These are phyloP conservation scores for Neurospora sp. DNA, from an alignment of 495 filamentous ascomycete genomes.

Conservation along the genomic window DNA sequence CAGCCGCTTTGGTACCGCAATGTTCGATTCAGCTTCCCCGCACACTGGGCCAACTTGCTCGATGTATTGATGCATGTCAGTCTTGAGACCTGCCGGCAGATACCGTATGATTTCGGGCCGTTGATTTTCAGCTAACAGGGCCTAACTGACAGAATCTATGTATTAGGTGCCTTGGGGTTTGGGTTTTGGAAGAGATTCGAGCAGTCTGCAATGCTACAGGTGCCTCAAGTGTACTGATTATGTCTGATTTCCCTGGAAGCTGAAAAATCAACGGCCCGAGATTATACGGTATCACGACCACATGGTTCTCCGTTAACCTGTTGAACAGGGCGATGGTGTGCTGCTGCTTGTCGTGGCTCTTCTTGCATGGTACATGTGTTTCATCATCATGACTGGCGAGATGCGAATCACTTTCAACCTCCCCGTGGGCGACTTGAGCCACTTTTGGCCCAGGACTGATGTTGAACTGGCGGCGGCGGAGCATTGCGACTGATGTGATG, in stretches of 20 bases:
- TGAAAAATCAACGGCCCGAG: no score
- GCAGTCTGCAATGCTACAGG: no score
- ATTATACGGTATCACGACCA: no score
- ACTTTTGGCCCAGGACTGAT: slow-evolving; percentile 42
- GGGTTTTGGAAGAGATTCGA: no score
- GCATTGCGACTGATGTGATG: slow-evolving; percentile 4
- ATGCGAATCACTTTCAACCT: slow-evolving; percentile 44
- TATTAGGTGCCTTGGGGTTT: no score
- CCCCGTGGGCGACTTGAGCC: slow-evolving; percentile 43
- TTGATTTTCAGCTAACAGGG: no score
- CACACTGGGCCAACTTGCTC: not conserved
- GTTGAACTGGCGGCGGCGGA: slow-evolving; percentile 29
- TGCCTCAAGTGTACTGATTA: no score
- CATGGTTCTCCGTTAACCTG: no score
- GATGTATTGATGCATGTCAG: not conserved
- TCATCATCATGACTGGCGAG: slow-evolving; percentile 45
- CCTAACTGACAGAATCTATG: no score
- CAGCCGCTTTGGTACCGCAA: not conserved
- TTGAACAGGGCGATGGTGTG: no score
- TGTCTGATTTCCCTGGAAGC: no score
- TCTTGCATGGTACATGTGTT: slow-evolving; percentile 46
- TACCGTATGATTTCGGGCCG: no score
- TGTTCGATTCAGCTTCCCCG: not conserved
- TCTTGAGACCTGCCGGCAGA: not conserved
- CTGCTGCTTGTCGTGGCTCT: slow-evolving; percentile 37